Evolutionary conservation across 495 filamentous ascomycete species (phyloP), one percentile per base, ranked within the genome.

Genomic region (Podospora appendiculata): DNA sequence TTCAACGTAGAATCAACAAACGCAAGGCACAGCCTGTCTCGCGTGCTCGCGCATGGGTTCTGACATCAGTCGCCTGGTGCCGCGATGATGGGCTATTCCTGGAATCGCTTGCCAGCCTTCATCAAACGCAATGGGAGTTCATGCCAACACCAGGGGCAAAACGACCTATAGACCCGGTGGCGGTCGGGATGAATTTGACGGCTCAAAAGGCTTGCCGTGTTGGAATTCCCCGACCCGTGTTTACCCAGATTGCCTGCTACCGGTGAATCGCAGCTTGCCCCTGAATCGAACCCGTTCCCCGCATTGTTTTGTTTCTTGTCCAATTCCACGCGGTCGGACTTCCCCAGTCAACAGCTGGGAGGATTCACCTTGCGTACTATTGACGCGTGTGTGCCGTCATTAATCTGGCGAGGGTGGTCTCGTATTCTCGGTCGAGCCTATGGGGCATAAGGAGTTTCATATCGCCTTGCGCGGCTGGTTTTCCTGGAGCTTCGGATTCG

Each of bases 211-310:
- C 36, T 17, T 54, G 42, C 56, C 56, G 56, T 40, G 51, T 55
- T 33, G 16, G 32, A 45, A 55, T 57, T 55, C 48, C 55, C 57
- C 58, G 54, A 56, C 34, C 53, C 56, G 53, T 35, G 32, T 64
- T 64, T 61, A 64, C 44, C 61, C 61, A 64, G 51, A 64, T 64
- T 64, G 53, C 8, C 0, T 38, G 19, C 41, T 14, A 4, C 45
- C 32, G 47, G 41, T 47, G 35, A 14, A 18, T 48, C n/a, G 5
- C 8, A n/a, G 9, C 8, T 41, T 32, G 40, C 39, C 38, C 53
- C 49, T 56, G 47, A 45, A 35, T 42, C 36, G 36, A 41, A n/a
- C 50, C 33, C 32, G 19, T 38, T 38, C 55, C 42, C 51, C 46
- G 47, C 42, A 32, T 17, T 19, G 8, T 7, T 18, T 44, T 39